phyloP scores from a whole-genome alignment of 306 rosid genomes.

The Vigna trinervia region DNA sequence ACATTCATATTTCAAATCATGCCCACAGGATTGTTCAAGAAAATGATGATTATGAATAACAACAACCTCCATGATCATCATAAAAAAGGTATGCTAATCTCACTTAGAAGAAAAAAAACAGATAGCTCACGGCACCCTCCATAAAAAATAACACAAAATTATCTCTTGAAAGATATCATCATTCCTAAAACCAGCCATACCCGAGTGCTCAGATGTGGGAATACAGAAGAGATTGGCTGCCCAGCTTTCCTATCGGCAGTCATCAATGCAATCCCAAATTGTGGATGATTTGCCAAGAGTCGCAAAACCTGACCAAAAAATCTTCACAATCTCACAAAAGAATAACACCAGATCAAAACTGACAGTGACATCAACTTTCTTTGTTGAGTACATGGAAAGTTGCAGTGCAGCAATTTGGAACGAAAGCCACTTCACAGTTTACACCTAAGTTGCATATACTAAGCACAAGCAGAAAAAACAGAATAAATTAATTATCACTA shows the following conservation, averaged over 20 bases:
- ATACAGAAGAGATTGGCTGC: conserved; percentile 80
- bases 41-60: conserved; percentile 32
- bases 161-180: background rate
- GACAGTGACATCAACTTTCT: background rate
- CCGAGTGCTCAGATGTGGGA: conserved; percentile 77
- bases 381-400: conserved; percentile 29
- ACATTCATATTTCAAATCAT: conserved; percentile 14
- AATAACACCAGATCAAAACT: conserved; percentile 2
- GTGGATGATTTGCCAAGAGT: conserved; percentile 91
- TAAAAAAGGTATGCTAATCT: conserved; percentile 6
- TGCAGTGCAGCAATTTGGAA: background rate
- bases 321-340: conserved; percentile 29
- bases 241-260: conserved; percentile 97
- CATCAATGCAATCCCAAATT: conserved; percentile 72
- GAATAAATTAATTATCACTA: background rate
- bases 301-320: conserved; percentile 73
- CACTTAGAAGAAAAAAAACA: conserved; percentile 23
- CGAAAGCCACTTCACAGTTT: background rate
- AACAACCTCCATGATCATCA: conserved; percentile 31
- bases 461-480: background rate
- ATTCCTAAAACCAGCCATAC: conserved; percentile 56
- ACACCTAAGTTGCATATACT: background rate
- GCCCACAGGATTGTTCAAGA: conserved; percentile 28
- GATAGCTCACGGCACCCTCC: background rate
- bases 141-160: conserved; percentile 4